A percentile compares a stretch with the other conserved stretches of the same genome.
phyloP scores from a whole-genome alignment of 2,329 filamentous ascomycete species.

The Colletotrichum noveboracense region DNA sequence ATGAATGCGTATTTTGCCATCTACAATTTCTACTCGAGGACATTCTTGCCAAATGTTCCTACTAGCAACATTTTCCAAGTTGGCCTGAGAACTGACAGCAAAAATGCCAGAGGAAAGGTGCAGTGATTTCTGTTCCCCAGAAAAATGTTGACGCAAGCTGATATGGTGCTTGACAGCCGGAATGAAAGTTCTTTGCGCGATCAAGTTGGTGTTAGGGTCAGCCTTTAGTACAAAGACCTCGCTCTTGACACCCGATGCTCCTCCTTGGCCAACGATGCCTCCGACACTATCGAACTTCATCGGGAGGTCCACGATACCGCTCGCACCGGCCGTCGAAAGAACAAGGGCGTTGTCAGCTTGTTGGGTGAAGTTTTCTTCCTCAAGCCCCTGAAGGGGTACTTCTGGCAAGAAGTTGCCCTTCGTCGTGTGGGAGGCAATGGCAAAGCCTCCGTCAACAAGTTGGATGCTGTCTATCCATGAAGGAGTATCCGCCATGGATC shows the following conservation, averaged over 20 bases:
- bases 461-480: slow-evolving; percentile 5
- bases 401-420: not conserved
- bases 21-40: not conserved
- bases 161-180: not conserved
- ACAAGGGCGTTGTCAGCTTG: not conserved
- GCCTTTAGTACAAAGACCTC: slow-evolving; percentile 6
- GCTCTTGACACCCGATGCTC: not conserved
- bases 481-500: not conserved
- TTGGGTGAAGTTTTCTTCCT: not conserved
- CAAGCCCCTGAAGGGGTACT: not conserved
- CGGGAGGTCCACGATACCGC: slow-evolving; percentile 10
- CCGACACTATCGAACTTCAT: not conserved
- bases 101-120: not conserved
- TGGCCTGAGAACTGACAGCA: not conserved
- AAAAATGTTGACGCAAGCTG: not conserved
- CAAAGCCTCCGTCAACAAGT: slow-evolving; percentile 22
- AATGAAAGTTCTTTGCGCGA: slow-evolving; percentile 12
- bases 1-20: not conserved
- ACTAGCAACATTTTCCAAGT: not conserved
- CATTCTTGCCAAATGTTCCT: not conserved
- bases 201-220: slow-evolving; percentile 25
- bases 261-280: not conserved
- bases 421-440: slow-evolving; percentile 2
- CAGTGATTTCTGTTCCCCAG: not conserved
- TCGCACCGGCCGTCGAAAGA: slow-evolving; percentile 6